Base-by-base conservation (phyloP, 2,329 filamentous ascomycete genomes). In the Lasiodiplodia sp. region DNA sequence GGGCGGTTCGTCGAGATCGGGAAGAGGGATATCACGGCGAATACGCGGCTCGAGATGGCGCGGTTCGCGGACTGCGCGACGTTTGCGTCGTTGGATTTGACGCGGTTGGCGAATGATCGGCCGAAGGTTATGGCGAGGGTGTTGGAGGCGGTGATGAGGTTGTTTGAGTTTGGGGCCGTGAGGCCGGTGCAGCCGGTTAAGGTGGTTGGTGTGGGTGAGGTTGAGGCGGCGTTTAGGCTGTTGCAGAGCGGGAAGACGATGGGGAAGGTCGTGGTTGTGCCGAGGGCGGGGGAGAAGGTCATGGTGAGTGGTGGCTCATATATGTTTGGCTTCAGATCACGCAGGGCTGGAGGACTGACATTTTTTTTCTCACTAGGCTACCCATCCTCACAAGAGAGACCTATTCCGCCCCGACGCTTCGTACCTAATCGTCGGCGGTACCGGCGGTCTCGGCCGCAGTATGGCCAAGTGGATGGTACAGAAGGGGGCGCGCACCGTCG, bases 1-100 rank as follows among this genome's bases (percentile, higher is more conserved):
- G 79, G 79, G 3, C 72, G 73, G 11, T 73, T 80, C 74, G 74
- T 69, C 25, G 73, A 75, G 21, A 55, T 75, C 16, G 72, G 72
- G 3, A 57, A 63, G 25, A n/a, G 58, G 6, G 72, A 72, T 18
- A 66, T 66, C 21, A 69, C 71, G 5, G 53, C 38, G 8, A 60
- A 72, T 5, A 64, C 47, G 1, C 60, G 73, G 4, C 55, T 49
- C 0, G 69, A 68, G 10, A 52, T 72, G 52, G 68, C 66, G 5
- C 69, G 69, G 3, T 69, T 71, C 49, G 55, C 60, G 16, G 71
- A 69, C 18, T 73, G 72, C 49, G 68, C 69, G 11, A 70, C 69
- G 6, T 73, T 69, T 21, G 37, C 21, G n/a, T 57, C 67, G 8
- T 25, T 69, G 28, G 60, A 69, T 12, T 16, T 69, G 60, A 58